Base-by-base conservation (phyloP, 306 rosid genomes). In the Prunus persica region DNA sequence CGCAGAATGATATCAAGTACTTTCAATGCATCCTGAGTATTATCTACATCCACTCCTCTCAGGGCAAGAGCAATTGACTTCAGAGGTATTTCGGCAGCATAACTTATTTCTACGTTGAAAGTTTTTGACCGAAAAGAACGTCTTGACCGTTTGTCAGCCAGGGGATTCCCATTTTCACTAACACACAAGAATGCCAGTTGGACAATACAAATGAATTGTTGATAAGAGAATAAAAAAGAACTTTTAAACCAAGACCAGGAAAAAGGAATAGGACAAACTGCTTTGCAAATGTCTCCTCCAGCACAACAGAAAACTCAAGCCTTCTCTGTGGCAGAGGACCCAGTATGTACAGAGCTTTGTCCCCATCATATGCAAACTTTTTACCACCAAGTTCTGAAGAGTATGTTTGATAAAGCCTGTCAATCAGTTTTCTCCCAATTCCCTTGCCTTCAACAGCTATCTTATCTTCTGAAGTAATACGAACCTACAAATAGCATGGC, bases 291-390 rank as follows among this genome's bases (percentile, higher is more conserved):
- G 93, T 79, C 45, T 91, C 90, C 82, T 95, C 98, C 52, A 92
- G 90, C 69, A 89, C 84, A 22, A 95, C 91, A 41, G 79, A 77
- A 84, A 88, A 90, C 71, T 84, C 90, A 71, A 82, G 76, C 73
- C 89, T 84, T 71, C 83, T 76, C 22, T 25, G 86, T 1, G 92
- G 93, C 71, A 95, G 82, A 66, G 97, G 88, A 69, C 90, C 97
- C 4, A 88, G 86, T n/a, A 93, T 85, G 85, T 85, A 95, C 73
- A 95, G 85, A 78, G 87, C 78, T 80, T 75, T 89, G 57, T 78
- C 93, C 75, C 98, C 98, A 27, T 95, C 98, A 12, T 89, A 95
- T 7, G 87, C 96, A 85, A 89, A 90, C 52, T 74, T 84, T 83
- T 88, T 90, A 38, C 79, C 81, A 64, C 76, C 83, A 77, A 95